Conservation (phyloP, 2,329 filamentous ascomycete genomes). For the Albophoma yamanashiensis region DNA sequence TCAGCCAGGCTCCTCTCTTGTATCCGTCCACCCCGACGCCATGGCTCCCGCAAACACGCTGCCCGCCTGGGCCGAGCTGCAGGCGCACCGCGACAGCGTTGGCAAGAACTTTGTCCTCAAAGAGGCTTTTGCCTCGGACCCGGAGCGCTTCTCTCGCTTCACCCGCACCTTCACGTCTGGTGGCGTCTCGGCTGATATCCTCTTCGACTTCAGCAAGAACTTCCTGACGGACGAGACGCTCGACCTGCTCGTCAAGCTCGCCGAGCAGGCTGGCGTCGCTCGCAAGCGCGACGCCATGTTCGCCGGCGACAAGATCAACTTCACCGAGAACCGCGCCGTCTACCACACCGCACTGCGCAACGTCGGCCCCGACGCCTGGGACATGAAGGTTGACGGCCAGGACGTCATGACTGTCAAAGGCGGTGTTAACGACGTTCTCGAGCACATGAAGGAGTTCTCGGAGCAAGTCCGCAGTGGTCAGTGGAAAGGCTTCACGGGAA, state of each 20-base stretch:
- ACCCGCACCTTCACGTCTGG: constrained; percentile 74
- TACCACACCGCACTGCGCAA: constrained; percentile 94
- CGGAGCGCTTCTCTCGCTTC: constrained; percentile 82
- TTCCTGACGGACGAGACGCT: constrained; percentile 91
- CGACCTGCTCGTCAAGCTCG: constrained; percentile 75
- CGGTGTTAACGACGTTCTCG: constrained; percentile 79
- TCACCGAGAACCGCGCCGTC: constrained; percentile 92
- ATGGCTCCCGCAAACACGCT: constrained; percentile 83
- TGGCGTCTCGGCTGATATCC: constrained; percentile 74
- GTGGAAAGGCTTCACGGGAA: constrained; percentile 96
- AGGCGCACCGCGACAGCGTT: constrained; percentile 76
- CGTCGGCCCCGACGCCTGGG: constrained; percentile 56
- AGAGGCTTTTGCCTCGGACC: constrained; percentile 83
- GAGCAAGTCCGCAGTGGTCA: constrained; percentile 88
- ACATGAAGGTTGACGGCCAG: constrained; percentile 75
- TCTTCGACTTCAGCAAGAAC: constrained; percentile 99
- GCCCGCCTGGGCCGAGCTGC: constrained; percentile 79
- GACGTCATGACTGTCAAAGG: constrained; percentile 86
- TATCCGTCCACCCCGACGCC: neutral
- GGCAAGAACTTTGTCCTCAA: constrained; percentile 89
- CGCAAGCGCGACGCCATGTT: constrained; percentile 97
- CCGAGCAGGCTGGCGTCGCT: constrained; percentile 82
- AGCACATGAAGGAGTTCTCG: constrained; percentile 98
- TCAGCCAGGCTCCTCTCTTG: neutral
- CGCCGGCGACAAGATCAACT: constrained; percentile 96